These are phyloP conservation scores for Globisporangium acanthophoron DNA, from an alignment of 352 stramenopile species.

Conservation along the genomic window DNA sequence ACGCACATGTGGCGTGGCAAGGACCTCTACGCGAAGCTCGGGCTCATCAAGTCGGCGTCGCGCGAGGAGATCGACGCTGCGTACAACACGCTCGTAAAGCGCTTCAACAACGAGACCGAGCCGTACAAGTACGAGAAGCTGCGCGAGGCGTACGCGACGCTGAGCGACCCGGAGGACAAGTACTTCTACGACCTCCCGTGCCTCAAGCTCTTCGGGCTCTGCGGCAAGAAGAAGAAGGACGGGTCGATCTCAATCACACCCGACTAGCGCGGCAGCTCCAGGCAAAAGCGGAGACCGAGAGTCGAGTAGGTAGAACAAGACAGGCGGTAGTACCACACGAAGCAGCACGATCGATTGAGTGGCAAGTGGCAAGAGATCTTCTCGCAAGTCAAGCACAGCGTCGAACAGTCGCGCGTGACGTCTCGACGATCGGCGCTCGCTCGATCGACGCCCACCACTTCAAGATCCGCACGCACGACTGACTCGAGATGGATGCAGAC, in stretches of 20 bases:
- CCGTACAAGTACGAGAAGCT: constrained; percentile 83
- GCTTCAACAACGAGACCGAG: constrained; percentile 84
- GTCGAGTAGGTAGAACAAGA: not conserved
- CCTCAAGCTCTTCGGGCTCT: constrained; percentile 79
- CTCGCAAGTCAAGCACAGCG: too few relatives aligned
- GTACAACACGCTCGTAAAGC: constrained; percentile 78
- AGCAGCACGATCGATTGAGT: too few relatives aligned
- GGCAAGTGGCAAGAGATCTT: too few relatives aligned
- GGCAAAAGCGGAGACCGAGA: not conserved
- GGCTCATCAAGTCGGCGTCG: constrained; percentile 60
- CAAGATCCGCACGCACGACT: not conserved
- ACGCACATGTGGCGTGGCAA: constrained; percentile 74
- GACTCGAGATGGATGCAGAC: not conserved
- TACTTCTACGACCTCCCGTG: constrained; percentile 84
- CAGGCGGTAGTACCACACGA: too few relatives aligned
- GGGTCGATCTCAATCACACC: constrained; percentile 70
- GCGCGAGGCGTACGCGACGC: constrained; percentile 63
- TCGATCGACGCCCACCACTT: not conserved
- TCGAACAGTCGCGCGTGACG: not conserved
- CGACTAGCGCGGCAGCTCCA: constrained; percentile 25
- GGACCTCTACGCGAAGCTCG: constrained; percentile 76
- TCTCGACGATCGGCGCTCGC: not conserved
- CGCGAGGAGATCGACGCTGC: constrained; percentile 72
- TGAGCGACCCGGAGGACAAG: constrained; percentile 79
- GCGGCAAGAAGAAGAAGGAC: constrained; percentile 75